These are phyloP conservation scores for Botrytis paeoniae DNA, from an alignment of 2,329 filamentous ascomycete species.

Conservation along the genomic window DNA sequence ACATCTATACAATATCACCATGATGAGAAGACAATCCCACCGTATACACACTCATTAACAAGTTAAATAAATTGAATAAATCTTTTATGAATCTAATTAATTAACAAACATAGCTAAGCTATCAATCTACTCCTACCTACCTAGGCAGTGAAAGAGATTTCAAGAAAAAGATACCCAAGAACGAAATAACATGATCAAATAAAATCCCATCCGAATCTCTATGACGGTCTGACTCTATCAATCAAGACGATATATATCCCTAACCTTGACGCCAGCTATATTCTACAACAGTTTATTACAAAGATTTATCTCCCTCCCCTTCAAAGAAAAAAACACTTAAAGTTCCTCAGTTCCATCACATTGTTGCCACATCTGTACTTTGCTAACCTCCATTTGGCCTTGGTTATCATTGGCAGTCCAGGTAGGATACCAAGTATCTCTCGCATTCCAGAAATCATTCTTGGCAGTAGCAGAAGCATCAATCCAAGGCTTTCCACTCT, in stretches of 20 bases:
- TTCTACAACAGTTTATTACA: neutral
- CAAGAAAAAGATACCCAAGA: neutral
- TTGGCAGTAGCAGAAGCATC: conserved; percentile 63
- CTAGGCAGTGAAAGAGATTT: neutral
- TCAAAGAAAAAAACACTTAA: neutral
- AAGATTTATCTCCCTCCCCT: too few relatives aligned
- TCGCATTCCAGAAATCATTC: conserved; percentile 73
- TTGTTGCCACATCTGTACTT: conserved; percentile 69
- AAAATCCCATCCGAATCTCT: neutral
- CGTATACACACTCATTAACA: too few relatives aligned
- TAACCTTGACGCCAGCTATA: neutral
- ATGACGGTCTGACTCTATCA: neutral
- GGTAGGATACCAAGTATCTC: conserved; percentile 64
- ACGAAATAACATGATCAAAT: neutral
- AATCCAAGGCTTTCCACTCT: conserved; percentile 74
- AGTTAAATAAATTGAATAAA: too few relatives aligned
- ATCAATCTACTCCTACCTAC: neutral
- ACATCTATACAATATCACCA: too few relatives aligned
- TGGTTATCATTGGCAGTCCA: conserved; percentile 55
- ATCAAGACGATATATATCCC: neutral
- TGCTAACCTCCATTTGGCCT: conserved; percentile 65
- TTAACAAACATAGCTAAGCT: neutral
- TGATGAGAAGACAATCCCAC: too few relatives aligned
- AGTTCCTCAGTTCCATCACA: conserved; percentile 55
- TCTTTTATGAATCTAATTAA: neutral